Evolutionary conservation across 345 rosid species (phyloP), one percentile per base, ranked within the genome.

Genomic region (Gossypium bickii): DNA sequence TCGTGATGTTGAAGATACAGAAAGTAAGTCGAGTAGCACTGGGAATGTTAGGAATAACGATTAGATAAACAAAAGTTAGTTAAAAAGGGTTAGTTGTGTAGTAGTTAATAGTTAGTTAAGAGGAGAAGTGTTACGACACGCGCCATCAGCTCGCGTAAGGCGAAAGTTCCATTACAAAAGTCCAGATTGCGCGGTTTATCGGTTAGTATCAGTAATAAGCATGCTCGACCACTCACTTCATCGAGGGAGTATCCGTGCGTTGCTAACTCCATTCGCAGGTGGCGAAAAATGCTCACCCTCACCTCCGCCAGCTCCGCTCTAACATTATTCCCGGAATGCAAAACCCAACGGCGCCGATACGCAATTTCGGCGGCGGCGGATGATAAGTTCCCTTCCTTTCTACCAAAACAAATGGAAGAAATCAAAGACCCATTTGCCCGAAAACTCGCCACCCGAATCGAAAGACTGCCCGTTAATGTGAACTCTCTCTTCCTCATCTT

Each of bases 381-480:
- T 16, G 72, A 79, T 51, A 56, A 52, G 67, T 87, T 87, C 62
- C 92, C 92, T 80, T 53, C 91, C 13, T 88, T 90, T 76, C 83
- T 90, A 3, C 95, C 91, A 18, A 87, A 80, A 71, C 77, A 90
- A 78, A 85, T 88, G 12, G 83, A 85, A 49, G 76, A 85, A 34
- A 83, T 90, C 76, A 84, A 85, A 76, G 90, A 87, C 73, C 41
- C 83, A 0, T 86, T 70, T 51, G 92, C 95, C 29, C 81, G 89
- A 71, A 85, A 77, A 74, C 89, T 90, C 38, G 95, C 95, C 59
- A 12, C 87, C 13, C 78, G 90, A 76, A 87, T 90, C 72, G 76
- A 86, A 75, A 85, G 92, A 67, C 84, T 90, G 7, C 89, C 91
- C n/a, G 92, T 88, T 25, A 55, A 74, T 25, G 65, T 76, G 78